These are phyloP conservation scores for Globisporangium okanoganense DNA, from an alignment of 352 stramenopile genomes.

Conservation along the genomic window DNA sequence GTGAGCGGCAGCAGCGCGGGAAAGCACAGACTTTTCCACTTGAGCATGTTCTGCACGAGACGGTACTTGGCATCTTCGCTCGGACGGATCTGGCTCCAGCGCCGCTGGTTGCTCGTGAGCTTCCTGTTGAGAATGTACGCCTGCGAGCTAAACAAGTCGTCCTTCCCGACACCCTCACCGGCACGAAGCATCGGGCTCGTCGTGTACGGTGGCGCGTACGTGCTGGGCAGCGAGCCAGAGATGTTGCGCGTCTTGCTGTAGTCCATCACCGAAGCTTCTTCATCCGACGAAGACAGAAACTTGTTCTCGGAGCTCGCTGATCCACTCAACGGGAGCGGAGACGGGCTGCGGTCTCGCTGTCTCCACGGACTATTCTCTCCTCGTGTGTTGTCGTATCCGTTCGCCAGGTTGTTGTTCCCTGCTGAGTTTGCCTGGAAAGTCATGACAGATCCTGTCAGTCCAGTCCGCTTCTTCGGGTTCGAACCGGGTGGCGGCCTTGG, in stretches of 20 bases:
- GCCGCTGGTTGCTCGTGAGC: conserved; percentile 91
- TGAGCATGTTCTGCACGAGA: conserved; percentile 85
- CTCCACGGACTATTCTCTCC: conserved; percentile 35
- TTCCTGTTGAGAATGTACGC: conserved; percentile 76
- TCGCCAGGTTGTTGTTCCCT: conserved; percentile 15
- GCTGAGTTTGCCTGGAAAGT: conserved; percentile 31
- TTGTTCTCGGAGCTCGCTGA: conserved; percentile 31
- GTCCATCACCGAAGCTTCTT: conserved; percentile 19
- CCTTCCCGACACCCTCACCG: conserved; percentile 41
- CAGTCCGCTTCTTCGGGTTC: conserved; percentile 38
- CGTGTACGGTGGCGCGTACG: conserved; percentile 43
- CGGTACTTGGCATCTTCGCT: conserved; percentile 54
- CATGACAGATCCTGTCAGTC: conserved; percentile 21
- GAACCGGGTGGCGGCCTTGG: conserved; percentile 32
- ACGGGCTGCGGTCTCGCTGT: conserved; percentile 38
- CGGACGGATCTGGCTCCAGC: conserved; percentile 95
- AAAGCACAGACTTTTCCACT: conserved; percentile 97
- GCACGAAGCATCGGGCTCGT: conserved; percentile 54
- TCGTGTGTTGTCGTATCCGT: conserved; percentile 21
- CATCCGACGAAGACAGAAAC: conserved; percentile 31
- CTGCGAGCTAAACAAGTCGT: conserved; percentile 74
- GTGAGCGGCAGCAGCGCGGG: conserved; percentile 93
- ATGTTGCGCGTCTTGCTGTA: conserved; percentile 28
- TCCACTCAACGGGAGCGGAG: conserved; percentile 36
- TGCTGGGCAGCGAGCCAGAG: conserved; percentile 59